A percentile compares a stretch with the other conserved stretches of the same genome.
Evolutionary conservation across 768 basidiomycete genomes (phyloP).

Genomic region (Leccinum arenicola): DNA sequence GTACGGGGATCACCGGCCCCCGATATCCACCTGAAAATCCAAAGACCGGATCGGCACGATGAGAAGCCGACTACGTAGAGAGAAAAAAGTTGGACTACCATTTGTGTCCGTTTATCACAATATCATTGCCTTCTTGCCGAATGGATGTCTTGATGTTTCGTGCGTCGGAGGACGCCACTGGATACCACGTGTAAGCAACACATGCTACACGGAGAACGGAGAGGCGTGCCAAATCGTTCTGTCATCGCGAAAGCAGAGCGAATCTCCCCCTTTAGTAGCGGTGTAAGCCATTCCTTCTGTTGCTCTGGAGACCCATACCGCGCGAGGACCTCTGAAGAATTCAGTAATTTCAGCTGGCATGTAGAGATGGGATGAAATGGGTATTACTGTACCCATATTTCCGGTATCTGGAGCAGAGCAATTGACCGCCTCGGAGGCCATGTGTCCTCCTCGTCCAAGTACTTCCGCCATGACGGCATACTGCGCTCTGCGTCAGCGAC

Average conservation of each 20-base stretch:
- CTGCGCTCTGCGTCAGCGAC: constrained; percentile 36
- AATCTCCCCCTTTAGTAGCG: constrained; percentile 88
- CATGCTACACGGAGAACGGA: constrained; percentile 4
- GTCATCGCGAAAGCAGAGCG: constrained; percentile 98
- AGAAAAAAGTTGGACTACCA: constrained; percentile 51
- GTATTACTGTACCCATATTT: constrained; percentile 73
- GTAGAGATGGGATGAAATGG: background rate
- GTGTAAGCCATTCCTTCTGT: constrained; percentile 85
- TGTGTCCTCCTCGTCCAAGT: constrained; percentile 76
- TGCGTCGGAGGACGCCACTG: constrained; percentile 91
- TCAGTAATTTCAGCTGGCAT: background rate
- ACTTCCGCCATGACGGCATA: constrained; percentile 98
- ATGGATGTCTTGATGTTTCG: constrained; percentile 92
- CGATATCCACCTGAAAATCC: constrained; percentile 80
- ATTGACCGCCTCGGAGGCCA: constrained; percentile 86
- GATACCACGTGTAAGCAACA: constrained; percentile 2
- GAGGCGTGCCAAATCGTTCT: constrained; percentile 69
- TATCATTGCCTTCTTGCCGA: constrained; percentile 76
- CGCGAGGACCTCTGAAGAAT: constrained; percentile 83
- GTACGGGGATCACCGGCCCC: constrained; percentile 94
- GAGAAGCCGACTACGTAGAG: constrained; percentile 5
- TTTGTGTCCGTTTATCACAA: constrained; percentile 95
- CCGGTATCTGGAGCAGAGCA: constrained; percentile 98
- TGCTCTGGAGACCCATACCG: constrained; percentile 90
- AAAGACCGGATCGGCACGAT: constrained; percentile 12